phyloP scores from a whole-genome alignment of 2,329 filamentous ascomycete species.

The Juglanconis oblonga region DNA sequence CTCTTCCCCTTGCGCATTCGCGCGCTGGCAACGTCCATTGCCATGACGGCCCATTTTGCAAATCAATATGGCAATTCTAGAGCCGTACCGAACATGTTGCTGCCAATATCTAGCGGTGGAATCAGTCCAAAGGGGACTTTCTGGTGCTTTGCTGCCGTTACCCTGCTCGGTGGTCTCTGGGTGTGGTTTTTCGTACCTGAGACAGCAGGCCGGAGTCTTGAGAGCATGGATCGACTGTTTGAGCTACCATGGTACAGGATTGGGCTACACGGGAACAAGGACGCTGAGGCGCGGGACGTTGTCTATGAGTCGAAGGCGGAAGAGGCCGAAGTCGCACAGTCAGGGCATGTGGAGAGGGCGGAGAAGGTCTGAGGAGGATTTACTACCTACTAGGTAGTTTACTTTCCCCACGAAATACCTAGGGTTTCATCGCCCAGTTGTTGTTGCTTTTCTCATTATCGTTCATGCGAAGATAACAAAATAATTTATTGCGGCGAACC shows the following conservation, averaged over 20 bases:
- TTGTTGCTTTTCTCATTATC: too few species aligned
- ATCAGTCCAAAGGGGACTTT: constrained; percentile 66
- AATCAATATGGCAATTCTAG: constrained; percentile 77
- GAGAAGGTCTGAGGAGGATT: not conserved
- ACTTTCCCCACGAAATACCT: too few species aligned
- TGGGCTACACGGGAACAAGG: constrained; percentile 53
- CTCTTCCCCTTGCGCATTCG: constrained; percentile 74
- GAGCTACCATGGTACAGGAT: constrained; percentile 73
- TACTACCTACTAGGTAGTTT: not conserved
- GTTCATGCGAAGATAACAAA: too few species aligned
- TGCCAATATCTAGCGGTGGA: constrained; percentile 43
- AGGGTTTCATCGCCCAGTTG: too few species aligned
- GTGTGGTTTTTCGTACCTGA: constrained; percentile 73
- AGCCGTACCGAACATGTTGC: constrained; percentile 72
- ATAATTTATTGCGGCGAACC: too few species aligned
- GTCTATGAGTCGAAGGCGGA: constrained; percentile 42
- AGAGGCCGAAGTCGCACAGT: constrained; percentile 30
- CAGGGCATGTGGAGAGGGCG: constrained; percentile 34
- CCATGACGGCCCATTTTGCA: constrained; percentile 76
- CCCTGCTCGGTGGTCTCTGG: constrained; percentile 65
- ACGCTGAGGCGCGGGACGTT: constrained; percentile 46
- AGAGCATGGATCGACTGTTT: constrained; percentile 71
- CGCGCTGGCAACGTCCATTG: constrained; percentile 66
- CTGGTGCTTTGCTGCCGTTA: constrained; percentile 71
- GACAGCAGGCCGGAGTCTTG: constrained; percentile 62